These are phyloP conservation scores for Staphylotrichum longicolle DNA, from an alignment of 495 filamentous ascomycete genomes.

Conservation along the genomic window DNA sequence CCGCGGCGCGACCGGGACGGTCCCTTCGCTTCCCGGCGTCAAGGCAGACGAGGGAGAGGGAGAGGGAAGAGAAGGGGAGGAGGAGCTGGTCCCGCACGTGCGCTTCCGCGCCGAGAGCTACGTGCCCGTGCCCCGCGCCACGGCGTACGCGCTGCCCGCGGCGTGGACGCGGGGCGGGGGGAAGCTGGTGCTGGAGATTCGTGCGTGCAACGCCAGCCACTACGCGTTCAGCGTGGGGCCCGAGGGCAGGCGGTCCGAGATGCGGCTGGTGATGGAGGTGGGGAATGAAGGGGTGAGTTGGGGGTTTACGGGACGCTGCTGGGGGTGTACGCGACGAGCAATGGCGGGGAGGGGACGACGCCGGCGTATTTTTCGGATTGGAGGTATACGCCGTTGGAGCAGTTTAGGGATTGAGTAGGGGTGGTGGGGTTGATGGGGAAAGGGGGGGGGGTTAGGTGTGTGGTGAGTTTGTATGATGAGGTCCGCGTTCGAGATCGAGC, in stretches of 20 bases:
- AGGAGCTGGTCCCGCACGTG: conserved; percentile 34
- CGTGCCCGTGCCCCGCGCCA: conserved; percentile 33
- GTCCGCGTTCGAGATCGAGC: not conserved
- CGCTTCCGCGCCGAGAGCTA: conserved; percentile 42
- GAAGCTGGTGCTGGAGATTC: conserved; percentile 43
- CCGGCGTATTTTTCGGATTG: conserved; percentile 47
- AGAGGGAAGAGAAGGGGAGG: not conserved
- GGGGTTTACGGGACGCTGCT: conserved; percentile 50
- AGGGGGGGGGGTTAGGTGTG: too few relatives aligned
- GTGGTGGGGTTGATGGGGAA: not conserved
- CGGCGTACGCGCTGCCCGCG: conserved; percentile 32
- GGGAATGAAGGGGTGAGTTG: conserved; percentile 47
- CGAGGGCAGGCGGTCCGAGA: conserved; percentile 31
- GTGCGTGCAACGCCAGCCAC: conserved; percentile 46
- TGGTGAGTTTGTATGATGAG: too few relatives aligned
- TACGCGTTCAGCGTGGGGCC: conserved; percentile 47
- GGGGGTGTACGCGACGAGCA: conserved; percentile 53
- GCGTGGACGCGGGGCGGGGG: conserved; percentile 32
- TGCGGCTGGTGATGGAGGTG: conserved; percentile 37
- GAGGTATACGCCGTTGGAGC: conserved; percentile 45
- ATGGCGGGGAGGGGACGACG: conserved; percentile 44
- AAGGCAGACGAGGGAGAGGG: not conserved
- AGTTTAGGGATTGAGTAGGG: conserved; percentile 37
- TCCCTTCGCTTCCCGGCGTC: conserved; percentile 6
- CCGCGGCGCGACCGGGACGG: conserved; percentile 15